phyloP scores from a whole-genome alignment of 2,329 filamentous ascomycete genomes.

The Scleromitrula shiraiana region DNA sequence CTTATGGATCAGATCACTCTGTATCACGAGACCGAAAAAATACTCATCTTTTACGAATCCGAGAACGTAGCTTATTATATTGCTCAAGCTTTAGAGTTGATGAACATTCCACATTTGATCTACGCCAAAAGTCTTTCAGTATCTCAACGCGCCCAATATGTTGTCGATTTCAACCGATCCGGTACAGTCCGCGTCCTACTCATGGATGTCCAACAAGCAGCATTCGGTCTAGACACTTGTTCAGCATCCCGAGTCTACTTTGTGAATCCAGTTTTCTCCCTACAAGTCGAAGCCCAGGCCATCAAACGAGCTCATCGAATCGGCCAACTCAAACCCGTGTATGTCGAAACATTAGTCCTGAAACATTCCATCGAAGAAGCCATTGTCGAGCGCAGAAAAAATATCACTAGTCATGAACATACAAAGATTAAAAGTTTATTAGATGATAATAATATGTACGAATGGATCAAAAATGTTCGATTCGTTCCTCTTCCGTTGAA shows the following conservation, averaged over 20 bases:
- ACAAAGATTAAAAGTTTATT: conserved; percentile 47
- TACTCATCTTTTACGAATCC: conserved; percentile 86
- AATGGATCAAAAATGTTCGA: conserved; percentile 49
- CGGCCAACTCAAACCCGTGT: conserved; percentile 69
- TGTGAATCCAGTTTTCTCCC: conserved; percentile 78
- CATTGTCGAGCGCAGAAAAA: conserved; percentile 63
- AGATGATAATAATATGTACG: conserved; percentile 49
- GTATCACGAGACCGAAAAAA: conserved; percentile 69
- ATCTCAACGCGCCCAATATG: conserved; percentile 61
- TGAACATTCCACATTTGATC: conserved; percentile 54
- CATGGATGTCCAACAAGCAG: conserved; percentile 86
- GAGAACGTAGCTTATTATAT: conserved; percentile 84
- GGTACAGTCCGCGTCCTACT: conserved; percentile 55
- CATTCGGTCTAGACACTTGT: conserved; percentile 79
- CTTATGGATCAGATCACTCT: conserved; percentile 64
- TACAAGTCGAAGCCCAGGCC: conserved; percentile 79
- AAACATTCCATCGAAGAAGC: conserved; percentile 76
- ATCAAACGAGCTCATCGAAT: conserved; percentile 86
- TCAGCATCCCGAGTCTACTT: conserved; percentile 83
- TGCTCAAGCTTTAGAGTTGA: conserved; percentile 70
- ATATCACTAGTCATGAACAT: conserved; percentile 65
- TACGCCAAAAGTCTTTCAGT: conserved; percentile 58
- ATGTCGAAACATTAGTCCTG: conserved; percentile 79
- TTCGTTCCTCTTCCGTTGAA: conserved; percentile 32
- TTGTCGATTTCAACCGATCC: conserved; percentile 61